A percentile compares a stretch with the other conserved stretches of the same genome.
phyloP scores from a whole-genome alignment of 2,329 filamentous ascomycete genomes.

The Podosphaera xanthii region DNA sequence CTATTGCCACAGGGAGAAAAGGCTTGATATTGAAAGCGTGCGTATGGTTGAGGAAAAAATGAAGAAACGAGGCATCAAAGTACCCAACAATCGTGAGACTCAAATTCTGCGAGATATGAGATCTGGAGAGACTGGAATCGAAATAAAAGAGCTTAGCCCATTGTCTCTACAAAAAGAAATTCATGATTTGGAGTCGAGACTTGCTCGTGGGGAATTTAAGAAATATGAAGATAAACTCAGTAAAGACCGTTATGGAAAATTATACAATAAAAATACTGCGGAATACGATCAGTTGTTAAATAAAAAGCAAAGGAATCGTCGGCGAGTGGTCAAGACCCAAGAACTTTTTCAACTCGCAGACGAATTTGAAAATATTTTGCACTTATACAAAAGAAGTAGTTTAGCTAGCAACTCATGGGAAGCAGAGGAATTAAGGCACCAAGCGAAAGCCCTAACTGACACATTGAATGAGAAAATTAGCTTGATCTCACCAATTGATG shows the following conservation, averaged over 20 bases:
- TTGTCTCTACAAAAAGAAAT: slow-evolving; percentile 10
- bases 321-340: neutral
- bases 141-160: neutral
- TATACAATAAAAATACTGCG: neutral
- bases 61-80: slow-evolving; percentile 19
- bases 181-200: slow-evolving; percentile 11
- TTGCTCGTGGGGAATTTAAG: neutral
- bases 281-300: slow-evolving; percentile 1
- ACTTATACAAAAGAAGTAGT: slow-evolving; percentile 1
- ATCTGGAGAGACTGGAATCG: neutral
- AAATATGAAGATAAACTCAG: neutral
- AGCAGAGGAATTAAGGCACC: neutral
- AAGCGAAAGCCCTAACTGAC: neutral
- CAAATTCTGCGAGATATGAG: neutral
- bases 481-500: neutral
- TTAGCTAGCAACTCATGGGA: neutral
- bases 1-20: slow-evolving; percentile 20
- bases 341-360: neutral
- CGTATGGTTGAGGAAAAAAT: slow-evolving; percentile 23
- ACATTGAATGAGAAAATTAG: neutral
- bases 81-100: slow-evolving; percentile 24
- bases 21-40: slow-evolving; percentile 25
- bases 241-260: neutral
- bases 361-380: slow-evolving; percentile 4
- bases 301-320: neutral